Conservation (phyloP, 169 alveolate genomes). For the Perkinsus chesapeaki region DNA sequence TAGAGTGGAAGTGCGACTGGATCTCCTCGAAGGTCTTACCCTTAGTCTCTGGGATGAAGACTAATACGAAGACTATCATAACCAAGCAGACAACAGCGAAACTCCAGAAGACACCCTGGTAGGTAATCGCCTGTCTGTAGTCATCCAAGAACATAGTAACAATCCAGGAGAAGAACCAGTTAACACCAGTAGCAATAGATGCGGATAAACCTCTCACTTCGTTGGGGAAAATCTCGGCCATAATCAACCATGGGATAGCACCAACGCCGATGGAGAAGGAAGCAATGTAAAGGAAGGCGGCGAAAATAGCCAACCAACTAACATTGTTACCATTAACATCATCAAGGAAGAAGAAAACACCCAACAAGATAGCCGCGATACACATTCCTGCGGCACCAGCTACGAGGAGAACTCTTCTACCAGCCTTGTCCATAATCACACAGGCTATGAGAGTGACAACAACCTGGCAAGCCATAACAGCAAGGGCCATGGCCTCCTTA, state of each 20-base stretch:
- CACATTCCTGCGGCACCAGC: neutral
- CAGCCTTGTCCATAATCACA: neutral
- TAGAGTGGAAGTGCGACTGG: neutral
- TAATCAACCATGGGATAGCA: neutral
- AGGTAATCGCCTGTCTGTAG: neutral
- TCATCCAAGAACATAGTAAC: neutral
- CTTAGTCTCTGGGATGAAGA: neutral
- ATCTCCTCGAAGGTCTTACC: neutral
- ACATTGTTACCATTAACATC: neutral
- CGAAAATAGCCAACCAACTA: neutral
- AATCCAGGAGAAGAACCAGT: neutral
- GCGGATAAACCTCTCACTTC: neutral
- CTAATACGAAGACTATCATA: neutral
- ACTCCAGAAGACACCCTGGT: conserved; percentile 2
- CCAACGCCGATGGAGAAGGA: neutral
- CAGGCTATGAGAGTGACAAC: neutral
- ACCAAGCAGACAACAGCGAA: neutral
- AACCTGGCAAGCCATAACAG: neutral
- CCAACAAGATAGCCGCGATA: neutral
- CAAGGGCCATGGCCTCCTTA: neutral
- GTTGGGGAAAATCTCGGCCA: neutral
- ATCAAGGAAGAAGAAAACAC: neutral
- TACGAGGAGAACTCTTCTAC: neutral
- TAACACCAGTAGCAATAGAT: neutral
- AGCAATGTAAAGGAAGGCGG: neutral